Evolutionary conservation across 192 early-diverging fungal genomes (phyloP).

Genomic region (Backusella australiensis): DNA sequence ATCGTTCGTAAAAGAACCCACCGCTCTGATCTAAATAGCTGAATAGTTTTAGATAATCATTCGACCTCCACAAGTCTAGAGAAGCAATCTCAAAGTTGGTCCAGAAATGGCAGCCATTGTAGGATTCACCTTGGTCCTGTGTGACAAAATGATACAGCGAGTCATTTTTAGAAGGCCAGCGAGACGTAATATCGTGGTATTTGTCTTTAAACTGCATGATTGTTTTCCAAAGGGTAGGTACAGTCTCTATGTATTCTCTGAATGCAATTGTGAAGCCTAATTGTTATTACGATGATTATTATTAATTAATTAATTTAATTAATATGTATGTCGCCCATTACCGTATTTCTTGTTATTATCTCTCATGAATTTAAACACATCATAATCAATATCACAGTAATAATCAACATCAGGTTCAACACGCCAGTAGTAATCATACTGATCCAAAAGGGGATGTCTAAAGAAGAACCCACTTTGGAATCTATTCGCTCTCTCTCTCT

Average conservation of each 20-base stretch:
- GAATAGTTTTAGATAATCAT: conserved; percentile 67
- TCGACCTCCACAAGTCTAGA: conserved; percentile 61
- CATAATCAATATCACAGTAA: conserved; percentile 78
- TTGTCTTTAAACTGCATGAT: conserved; percentile 50
- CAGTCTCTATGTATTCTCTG: conserved; percentile 64
- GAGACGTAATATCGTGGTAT: conserved; percentile 40
- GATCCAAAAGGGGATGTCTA: conserved; percentile 63
- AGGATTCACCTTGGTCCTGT: conserved; percentile 50
- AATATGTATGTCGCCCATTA: conserved; percentile 6
- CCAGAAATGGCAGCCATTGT: conserved; percentile 88
- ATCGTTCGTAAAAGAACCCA: conserved; percentile 85
- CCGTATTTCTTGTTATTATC: conserved; percentile 77
- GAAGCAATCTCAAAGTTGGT: conserved; percentile 73
- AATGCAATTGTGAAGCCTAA: conserved; percentile 73
- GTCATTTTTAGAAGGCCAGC: conserved; percentile 37
- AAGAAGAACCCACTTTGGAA: conserved; percentile 80
- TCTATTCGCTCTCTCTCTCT: conserved; percentile 22
- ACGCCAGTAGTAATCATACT: conserved; percentile 89
- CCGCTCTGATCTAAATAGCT: conserved; percentile 53
- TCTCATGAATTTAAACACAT: conserved; percentile 83
- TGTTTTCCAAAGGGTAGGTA: conserved; percentile 71
- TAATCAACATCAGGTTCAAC: conserved; percentile 83
- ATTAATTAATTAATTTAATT: too few species aligned
- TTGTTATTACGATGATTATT: neutral
- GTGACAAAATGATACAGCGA: conserved; percentile 53